Percentiles rank a stretch among this genome's conserved stretches.
Evolutionary conservation across 306 rosid genomes (phyloP).

Genomic region (Vigna unguiculata): DNA sequence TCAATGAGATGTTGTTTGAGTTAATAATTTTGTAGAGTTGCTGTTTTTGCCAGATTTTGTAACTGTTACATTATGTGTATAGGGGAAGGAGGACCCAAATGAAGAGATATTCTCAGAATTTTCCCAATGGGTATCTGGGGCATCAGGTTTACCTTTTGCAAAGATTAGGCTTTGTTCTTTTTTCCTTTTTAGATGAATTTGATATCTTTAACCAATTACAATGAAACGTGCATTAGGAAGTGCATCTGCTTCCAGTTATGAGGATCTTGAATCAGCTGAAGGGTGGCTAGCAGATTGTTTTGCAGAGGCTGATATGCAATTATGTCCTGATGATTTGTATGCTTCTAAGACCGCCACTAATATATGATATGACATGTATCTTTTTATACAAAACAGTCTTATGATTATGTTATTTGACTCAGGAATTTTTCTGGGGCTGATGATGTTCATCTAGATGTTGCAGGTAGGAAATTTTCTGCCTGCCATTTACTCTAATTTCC

Average conservation of each 20-base stretch:
- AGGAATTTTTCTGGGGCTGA: constrained; percentile 67
- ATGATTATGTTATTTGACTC: constrained; percentile 53
- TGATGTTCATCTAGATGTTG: constrained; percentile 61
- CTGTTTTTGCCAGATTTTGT: constrained; percentile 14
- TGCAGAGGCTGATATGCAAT: constrained; percentile 67
- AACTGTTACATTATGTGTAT: constrained; percentile 43
- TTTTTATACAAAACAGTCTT: constrained; percentile 37
- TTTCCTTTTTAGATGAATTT: neutral
- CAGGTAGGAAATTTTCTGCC: constrained; percentile 55
- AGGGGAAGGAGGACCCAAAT: constrained; percentile 63
- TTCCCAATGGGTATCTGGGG: constrained; percentile 59
- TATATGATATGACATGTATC: constrained; percentile 11
- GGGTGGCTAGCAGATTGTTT: constrained; percentile 85
- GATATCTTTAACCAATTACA: constrained; percentile 31
- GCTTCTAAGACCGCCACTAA: constrained; percentile 47
- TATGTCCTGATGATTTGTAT: constrained; percentile 73
- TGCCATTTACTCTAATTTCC: constrained; percentile 4
- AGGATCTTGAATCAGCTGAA: constrained; percentile 68
- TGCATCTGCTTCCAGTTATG: constrained; percentile 59
- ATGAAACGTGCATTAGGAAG: constrained; percentile 55
- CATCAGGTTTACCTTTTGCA: constrained; percentile 62
- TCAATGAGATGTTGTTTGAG: constrained; percentile 25
- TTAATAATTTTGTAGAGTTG: neutral
- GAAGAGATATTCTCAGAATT: constrained; percentile 53
- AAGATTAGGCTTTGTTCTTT: constrained; percentile 2